These are phyloP conservation scores for Globisporangium sylvaticum DNA, from an alignment of 352 stramenopile genomes.

Conservation along the genomic window DNA sequence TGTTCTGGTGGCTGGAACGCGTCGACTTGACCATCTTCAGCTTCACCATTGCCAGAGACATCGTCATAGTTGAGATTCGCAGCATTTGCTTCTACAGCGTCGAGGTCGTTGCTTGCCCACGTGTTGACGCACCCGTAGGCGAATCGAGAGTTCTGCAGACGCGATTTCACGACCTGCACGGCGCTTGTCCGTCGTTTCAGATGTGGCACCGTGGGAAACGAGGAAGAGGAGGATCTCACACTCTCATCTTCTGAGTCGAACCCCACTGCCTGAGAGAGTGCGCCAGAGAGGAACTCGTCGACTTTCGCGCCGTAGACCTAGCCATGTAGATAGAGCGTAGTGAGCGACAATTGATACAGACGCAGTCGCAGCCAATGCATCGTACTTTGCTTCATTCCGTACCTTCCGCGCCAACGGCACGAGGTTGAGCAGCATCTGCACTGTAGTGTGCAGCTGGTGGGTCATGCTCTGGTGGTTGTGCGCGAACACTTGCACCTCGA, in stretches of 20 bases:
- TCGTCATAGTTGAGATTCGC: background rate
- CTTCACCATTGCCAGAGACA: background rate
- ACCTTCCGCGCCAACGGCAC: constrained; percentile 60
- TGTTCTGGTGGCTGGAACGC: background rate
- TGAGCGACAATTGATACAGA: background rate
- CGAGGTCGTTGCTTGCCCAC: constrained; percentile 32
- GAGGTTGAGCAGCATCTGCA: constrained; percentile 71
- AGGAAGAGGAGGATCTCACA: background rate
- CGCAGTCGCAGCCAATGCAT: background rate
- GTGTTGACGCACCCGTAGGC: constrained; percentile 51
- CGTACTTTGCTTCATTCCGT: background rate
- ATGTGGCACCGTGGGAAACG: background rate
- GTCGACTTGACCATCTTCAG: background rate
- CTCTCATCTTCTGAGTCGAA: constrained; percentile 13
- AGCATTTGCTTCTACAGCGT: constrained; percentile 7
- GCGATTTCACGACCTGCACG: constrained; percentile 41
- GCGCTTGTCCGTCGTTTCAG: constrained; percentile 19
- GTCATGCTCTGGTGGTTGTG: constrained; percentile 73
- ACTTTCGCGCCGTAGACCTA: constrained; percentile 56
- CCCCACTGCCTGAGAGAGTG: constrained; percentile 45
- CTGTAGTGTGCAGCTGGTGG: constrained; percentile 63
- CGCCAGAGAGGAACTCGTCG: constrained; percentile 56
- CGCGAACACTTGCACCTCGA: constrained; percentile 48
- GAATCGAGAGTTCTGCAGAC: constrained; percentile 50
- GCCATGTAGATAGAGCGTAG: background rate